Evolutionary conservation across 2,329 filamentous ascomycete species (phyloP).

Genomic region (Fusarium verticillioides): DNA sequence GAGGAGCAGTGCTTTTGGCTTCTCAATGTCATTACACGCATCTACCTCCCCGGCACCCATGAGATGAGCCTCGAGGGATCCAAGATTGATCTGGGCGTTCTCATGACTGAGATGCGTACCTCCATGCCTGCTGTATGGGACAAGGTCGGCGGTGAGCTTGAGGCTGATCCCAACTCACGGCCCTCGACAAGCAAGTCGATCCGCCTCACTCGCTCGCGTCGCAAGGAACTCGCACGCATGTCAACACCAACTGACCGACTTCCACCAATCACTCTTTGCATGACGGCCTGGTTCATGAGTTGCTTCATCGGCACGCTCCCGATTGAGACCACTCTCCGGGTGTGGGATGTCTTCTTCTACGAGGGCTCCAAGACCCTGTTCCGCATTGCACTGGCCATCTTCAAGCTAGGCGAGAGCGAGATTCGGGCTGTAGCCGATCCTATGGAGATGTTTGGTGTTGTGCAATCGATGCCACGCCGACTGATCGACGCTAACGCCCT

Average conservation of each 20-base stretch:
- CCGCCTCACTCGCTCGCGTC: slow-evolving; percentile 52
- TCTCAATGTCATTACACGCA: slow-evolving; percentile 88
- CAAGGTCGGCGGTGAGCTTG: slow-evolving; percentile 85
- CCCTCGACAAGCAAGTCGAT: slow-evolving; percentile 51
- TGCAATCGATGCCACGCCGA: slow-evolving; percentile 84
- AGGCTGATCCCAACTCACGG: slow-evolving; percentile 58
- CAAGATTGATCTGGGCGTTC: slow-evolving; percentile 91
- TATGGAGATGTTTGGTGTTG: slow-evolving; percentile 95
- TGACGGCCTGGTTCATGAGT: slow-evolving; percentile 98
- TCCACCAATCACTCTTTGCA: slow-evolving; percentile 90
- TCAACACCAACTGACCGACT: slow-evolving; percentile 64
- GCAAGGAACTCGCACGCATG: slow-evolving; percentile 53
- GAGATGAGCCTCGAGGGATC: slow-evolving; percentile 90
- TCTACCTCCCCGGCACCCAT: slow-evolving; percentile 91
- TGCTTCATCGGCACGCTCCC: slow-evolving; percentile 93
- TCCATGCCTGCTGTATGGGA: slow-evolving; percentile 85
- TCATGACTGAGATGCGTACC: slow-evolving; percentile 88
- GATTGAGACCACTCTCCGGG: slow-evolving; percentile 88
- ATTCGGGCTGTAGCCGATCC: slow-evolving; percentile 84
- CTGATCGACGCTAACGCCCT: slow-evolving; percentile 85
- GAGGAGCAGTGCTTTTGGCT: slow-evolving; percentile 95
- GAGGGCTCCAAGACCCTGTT: slow-evolving; percentile 95
- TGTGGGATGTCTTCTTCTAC: slow-evolving; percentile 97
- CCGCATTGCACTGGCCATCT: slow-evolving; percentile 88
- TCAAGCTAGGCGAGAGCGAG: slow-evolving; percentile 85